A percentile compares a stretch with the other conserved stretches of the same genome.
These are phyloP conservation scores for Avena eriantha DNA, from an alignment of 176 grass and related monocot genomes.

Conservation along the genomic window DNA sequence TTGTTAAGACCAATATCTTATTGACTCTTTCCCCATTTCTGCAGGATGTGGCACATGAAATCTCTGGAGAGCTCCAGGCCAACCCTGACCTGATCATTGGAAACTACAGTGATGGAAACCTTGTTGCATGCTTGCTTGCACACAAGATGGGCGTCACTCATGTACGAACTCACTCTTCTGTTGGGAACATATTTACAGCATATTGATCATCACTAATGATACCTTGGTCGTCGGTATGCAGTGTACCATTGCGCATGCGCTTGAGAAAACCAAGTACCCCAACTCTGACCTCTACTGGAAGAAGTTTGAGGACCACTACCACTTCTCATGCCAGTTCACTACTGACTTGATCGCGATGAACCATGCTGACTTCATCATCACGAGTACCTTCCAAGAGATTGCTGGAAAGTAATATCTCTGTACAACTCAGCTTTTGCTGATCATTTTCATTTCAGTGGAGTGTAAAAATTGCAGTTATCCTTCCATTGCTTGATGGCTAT, in stretches of 20 bases:
- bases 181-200: not conserved
- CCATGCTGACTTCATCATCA: constrained; percentile 99
- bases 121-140: constrained; percentile 90
- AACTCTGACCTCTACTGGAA: constrained; percentile 99
- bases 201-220: constrained; percentile 22
- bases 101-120: constrained; percentile 99
- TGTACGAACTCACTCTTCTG: constrained; percentile 39
- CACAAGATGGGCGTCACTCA: constrained; percentile 97
- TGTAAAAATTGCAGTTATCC: not conserved
- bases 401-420: constrained; percentile 71
- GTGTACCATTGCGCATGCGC: constrained; percentile 98
- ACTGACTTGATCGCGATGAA: constrained; percentile 99
- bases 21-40: constrained; percentile 26
- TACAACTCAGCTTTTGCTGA: constrained; percentile 1
- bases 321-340: constrained; percentile 99
- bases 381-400: constrained; percentile 98
- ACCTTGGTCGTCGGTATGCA: constrained; percentile 43
- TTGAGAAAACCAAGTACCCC: constrained; percentile 99
- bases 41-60: constrained; percentile 94
- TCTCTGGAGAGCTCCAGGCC: constrained; percentile 91
- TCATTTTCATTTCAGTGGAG: not conserved
- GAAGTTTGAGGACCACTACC: constrained; percentile 98
- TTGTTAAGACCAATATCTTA: constrained; percentile 19
- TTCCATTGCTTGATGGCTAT: constrained; percentile 23
- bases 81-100: constrained; percentile 93